Evolutionary conservation across 2,329 filamentous ascomycete genomes (phyloP), one percentile per base, ranked within the genome.

Genomic region (Aspergillus unguis): DNA sequence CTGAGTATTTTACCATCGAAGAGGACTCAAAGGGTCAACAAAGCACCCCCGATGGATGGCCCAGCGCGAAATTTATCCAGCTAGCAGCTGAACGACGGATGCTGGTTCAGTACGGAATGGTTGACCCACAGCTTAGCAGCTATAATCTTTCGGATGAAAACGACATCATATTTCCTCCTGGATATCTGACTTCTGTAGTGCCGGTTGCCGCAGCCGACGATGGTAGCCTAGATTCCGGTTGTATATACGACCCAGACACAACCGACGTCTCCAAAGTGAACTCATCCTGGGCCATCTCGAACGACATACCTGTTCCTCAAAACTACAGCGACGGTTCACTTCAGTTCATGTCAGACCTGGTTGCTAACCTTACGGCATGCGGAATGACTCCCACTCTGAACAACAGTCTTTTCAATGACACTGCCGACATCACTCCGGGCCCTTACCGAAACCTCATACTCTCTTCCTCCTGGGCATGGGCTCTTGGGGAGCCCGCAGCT

Each of bases 351-450:
- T 67, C 73, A 1, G 59, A 64, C 11, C 58, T 72, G 5, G 60
- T 73, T 8, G 60, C 65, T 3, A 72, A 73, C 26, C 57, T 77
- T 2, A 81, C 79, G 4, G 67, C 72, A 7, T 87, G 85, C 61
- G 85, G 85, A 11, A 77, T 86, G 37, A 83, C 82, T 1, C 77
- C 83, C 0, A 67, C 81, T 2, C 71, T 87, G 6, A 86, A 86
- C 62, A 62, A 65, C 25, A 82, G 82, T 1, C 70, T 86, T 2
- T 72, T 76, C 40, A 74, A 75, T 52, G 58, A 64, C 23, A 82
- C 80, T 7, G 82, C 83, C 6, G 74, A 78, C 53, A 59, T 67
- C 41, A 70, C 79, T 52, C 64, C 74, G 29, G 56, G 59, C 4
- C 55, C 65, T 17, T 85, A 86, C 62, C 71, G 75, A 53, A 73